A percentile compares a stretch with the other conserved stretches of the same genome.
Conservation (phyloP, 345 rosid species). For the Melaleuca quinquenervia region DNA sequence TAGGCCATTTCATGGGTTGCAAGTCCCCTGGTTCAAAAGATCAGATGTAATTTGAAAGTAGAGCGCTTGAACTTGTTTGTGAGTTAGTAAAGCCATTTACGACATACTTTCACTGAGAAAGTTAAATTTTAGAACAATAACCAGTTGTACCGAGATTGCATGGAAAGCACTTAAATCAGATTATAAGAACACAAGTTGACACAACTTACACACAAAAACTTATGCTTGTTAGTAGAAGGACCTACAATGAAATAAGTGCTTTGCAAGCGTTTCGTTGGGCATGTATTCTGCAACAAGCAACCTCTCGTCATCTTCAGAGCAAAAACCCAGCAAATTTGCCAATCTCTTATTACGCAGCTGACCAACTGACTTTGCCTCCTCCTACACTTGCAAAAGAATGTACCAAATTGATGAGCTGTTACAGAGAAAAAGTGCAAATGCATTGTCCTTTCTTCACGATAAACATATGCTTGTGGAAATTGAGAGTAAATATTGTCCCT, state of each 20-base stretch:
- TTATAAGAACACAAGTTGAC: neutral
- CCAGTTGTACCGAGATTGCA: neutral
- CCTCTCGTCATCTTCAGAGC: slow-evolving; percentile 84
- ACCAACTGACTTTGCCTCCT: slow-evolving; percentile 91
- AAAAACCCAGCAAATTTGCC: slow-evolving; percentile 89
- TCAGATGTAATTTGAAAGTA: neutral
- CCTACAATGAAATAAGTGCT: slow-evolving; percentile 93
- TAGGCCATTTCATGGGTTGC: slow-evolving; percentile 95
- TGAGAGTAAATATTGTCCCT: neutral
- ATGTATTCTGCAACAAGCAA: slow-evolving; percentile 86
- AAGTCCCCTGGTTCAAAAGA: slow-evolving; percentile 61
- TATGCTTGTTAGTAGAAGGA: neutral
- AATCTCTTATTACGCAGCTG: slow-evolving; percentile 60
- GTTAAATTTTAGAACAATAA: neutral
- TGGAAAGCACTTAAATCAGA: neutral
- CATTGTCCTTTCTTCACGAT: neutral
- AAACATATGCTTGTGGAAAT: neutral
- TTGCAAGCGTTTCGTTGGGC: slow-evolving; percentile 90
- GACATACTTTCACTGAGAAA: neutral
- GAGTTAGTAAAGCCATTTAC: neutral
- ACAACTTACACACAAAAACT: neutral
- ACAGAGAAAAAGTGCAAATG: neutral
- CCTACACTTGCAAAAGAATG: slow-evolving; percentile 22
- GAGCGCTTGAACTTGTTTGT: neutral
- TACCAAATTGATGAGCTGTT: neutral